A percentile compares a stretch with the other conserved stretches of the same genome.
Conservation (phyloP, 108 stramenopile species). For the Discostella stelligeroides region DNA sequence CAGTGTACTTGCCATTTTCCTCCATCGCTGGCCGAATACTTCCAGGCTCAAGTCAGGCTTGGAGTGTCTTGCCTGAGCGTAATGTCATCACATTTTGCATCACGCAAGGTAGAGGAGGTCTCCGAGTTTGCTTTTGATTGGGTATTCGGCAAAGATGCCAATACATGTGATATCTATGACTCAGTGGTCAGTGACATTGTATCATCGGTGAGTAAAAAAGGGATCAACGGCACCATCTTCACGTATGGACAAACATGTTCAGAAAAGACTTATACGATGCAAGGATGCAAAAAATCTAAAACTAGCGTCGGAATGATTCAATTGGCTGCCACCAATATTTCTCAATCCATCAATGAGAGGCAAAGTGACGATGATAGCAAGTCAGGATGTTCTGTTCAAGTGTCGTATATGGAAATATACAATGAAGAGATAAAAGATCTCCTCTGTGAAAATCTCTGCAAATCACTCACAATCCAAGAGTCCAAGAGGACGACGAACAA, state of each 20-base stretch:
- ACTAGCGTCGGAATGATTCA: conserved; percentile 68
- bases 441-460: conserved; percentile 40
- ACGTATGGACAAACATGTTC: conserved; percentile 91
- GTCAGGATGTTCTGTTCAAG: conserved; percentile 53
- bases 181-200: conserved; percentile 90
- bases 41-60: no score
- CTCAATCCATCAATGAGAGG: conserved; percentile 63
- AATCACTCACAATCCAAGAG: conserved; percentile 46
- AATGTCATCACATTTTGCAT: conserved; percentile 45
- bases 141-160: conserved; percentile 80
- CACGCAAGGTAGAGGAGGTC: conserved; percentile 9
- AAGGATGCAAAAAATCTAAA: conserved; percentile 67
- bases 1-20: no score
- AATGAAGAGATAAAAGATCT: conserved; percentile 82
- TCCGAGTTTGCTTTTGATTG: conserved; percentile 91
- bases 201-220: conserved; percentile 69
- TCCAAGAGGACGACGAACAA: no score
- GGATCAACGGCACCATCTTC: conserved; percentile 96
- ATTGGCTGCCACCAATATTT: conserved; percentile 81
- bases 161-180: conserved; percentile 83
- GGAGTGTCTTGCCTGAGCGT: conserved; percentile 66
- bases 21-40: no score
- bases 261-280: conserved; percentile 93
- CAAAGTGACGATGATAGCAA: conserved; percentile 25
- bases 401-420: conserved; percentile 85